A percentile compares a stretch with the other conserved stretches of the same genome.
Evolutionary conservation across 176 grass and related monocot genomes (phyloP).

Genomic region (Carex cristatella): DNA sequence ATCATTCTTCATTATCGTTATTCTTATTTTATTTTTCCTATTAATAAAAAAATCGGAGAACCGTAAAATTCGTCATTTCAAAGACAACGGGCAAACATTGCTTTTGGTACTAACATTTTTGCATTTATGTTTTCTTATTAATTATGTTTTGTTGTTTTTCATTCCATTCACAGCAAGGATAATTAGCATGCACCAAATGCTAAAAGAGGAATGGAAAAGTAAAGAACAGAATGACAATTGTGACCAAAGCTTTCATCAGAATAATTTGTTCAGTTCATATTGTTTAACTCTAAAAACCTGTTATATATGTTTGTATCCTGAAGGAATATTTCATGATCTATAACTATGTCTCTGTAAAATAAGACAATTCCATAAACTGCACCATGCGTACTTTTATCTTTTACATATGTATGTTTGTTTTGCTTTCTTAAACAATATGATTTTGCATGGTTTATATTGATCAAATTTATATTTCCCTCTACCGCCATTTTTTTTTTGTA

Average conservation of each 20-base stretch:
- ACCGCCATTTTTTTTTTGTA: too few species aligned
- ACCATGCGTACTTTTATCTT: background rate
- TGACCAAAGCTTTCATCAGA: background rate
- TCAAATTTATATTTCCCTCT: too few species aligned
- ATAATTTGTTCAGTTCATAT: background rate
- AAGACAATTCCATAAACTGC: background rate
- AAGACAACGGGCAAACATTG: constrained; percentile 87
- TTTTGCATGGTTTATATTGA: too few species aligned
- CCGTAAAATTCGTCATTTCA: constrained; percentile 81
- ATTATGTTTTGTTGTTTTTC: constrained; percentile 26
- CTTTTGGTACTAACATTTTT: constrained; percentile 54
- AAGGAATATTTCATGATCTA: background rate
- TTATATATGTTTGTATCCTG: background rate
- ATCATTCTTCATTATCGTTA: too few species aligned
- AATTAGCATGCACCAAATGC: background rate
- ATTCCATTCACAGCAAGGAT: constrained; percentile 41
- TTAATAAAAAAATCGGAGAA: constrained; percentile 30
- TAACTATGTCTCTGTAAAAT: background rate
- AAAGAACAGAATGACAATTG: background rate
- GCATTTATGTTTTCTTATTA: background rate
- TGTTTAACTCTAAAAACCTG: background rate
- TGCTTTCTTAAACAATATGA: too few species aligned
- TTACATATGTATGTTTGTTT: background rate
- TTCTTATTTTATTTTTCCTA: too few species aligned
- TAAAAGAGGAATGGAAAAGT: background rate